phyloP scores from a whole-genome alignment of 179 eudicot genomes.

The Dionaea muscipula region DNA sequence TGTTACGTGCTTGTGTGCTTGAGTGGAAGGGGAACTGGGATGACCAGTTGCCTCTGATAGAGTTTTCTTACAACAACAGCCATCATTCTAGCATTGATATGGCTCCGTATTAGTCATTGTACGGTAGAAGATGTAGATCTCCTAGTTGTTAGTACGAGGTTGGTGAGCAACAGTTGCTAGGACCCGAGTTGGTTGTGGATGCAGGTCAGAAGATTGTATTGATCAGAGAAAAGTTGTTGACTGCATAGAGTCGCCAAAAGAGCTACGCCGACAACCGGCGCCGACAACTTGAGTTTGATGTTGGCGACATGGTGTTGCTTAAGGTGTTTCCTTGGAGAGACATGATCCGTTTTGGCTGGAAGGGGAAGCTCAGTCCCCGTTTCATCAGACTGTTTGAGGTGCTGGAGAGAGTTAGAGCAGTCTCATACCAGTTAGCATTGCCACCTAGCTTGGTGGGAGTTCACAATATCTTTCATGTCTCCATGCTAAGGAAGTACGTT shows the following conservation, averaged over 20 bases:
- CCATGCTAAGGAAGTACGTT: not conserved
- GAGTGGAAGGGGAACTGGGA: not conserved
- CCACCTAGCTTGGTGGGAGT: not conserved
- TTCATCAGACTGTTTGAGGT: constrained; percentile 1
- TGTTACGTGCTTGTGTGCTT: not conserved
- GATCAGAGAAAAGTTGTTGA: not conserved
- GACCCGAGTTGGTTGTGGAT: not conserved
- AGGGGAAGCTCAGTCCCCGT: not conserved
- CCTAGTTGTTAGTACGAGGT: not conserved
- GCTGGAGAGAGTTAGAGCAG: not conserved
- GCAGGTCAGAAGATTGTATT: not conserved
- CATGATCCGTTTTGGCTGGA: not conserved
- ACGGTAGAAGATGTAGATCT: not conserved
- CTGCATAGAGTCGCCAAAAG: not conserved
- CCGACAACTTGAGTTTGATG: not conserved
- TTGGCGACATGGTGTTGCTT: not conserved
- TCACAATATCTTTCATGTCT: constrained; percentile 4
- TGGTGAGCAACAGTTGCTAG: not conserved
- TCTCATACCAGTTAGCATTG: constrained; percentile 1
- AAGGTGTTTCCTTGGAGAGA: not conserved
- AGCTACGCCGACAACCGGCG: not conserved
- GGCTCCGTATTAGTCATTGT: not conserved
- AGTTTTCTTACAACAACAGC: constrained; percentile 1
- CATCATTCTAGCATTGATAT: not conserved
- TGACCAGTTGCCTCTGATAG: not conserved